Base-by-base conservation (phyloP, 768 basidiomycete species). In the Dentipellis sp. region DNA sequence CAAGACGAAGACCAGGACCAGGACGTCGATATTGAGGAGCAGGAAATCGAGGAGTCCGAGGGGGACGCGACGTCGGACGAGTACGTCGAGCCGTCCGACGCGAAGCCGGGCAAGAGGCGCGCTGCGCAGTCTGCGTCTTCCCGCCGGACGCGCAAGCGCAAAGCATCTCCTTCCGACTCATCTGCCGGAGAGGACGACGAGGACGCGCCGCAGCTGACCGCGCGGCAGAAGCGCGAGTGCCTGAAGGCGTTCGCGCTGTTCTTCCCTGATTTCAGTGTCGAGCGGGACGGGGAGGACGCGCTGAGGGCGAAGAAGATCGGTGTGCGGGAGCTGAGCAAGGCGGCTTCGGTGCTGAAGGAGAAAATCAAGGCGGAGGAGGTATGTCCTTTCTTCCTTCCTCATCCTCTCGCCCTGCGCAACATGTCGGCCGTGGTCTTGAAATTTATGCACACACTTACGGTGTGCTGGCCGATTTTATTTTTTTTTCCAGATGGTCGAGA, bases 341-440 rank as follows among this genome's bases (percentile, higher is more conserved):
- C 80, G 3, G 78, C 83, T 0, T 72, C 73, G n/a, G 62, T 84
- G 39, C 74, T 92, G 39, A 83, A 83, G 45, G 88, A 89, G 67
- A 85, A 80, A 62, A 69, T 88, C 46, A 88, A 83, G 56, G 72
- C 79, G 1, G 84, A 88, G n/a, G 86, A 92, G 72, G 90, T 88
- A 50, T 45, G 79, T 59, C 40, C 2, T 10, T 63, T 0, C 40
- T 8, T 42, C 19, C 42, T 42, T 10, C 55, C 58, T n/a, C 62
- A 40, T 50, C 51, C 29, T 29, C 58, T n/a, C 62, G 38, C 49
- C 51, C 29, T 29, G 29, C 29, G 19, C 45, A n/a, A 8, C 14
- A 2, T 49, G 4, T 3, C 34, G 22, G 50, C 14, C 14, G 2
- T 22, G 50, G 5, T 11, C 11, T 37, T n/a, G 7, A n/a, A 14